Conservation (phyloP, 257 asterid genomes). For the Nicotiana tabacum region DNA sequence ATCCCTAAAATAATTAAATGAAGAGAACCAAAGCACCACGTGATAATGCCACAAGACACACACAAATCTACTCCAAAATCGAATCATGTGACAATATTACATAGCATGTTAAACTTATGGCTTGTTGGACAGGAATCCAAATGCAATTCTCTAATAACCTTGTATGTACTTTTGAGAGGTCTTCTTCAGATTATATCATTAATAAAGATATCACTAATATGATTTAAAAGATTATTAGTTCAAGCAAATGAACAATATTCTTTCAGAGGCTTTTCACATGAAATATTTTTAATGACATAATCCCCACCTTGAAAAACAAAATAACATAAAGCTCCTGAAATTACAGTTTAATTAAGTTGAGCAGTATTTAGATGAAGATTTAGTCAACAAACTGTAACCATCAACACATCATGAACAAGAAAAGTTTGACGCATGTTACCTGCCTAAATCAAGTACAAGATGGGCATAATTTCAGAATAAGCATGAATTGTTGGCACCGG, state of each 20-base stretch:
- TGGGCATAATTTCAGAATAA: not conserved
- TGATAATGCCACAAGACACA: not conserved
- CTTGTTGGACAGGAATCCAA: not conserved
- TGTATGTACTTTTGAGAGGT: not conserved
- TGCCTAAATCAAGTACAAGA: conserved; percentile 2
- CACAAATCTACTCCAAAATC: not conserved
- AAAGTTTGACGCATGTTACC: not conserved
- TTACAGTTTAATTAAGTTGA: not conserved
- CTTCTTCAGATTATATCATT: not conserved
- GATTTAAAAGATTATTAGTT: not conserved
- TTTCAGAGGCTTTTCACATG: not conserved
- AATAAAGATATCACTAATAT: not conserved
- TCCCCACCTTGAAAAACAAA: conserved; percentile 1
- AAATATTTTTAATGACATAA: not conserved
- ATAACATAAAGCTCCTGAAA: not conserved
- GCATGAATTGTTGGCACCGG: not conserved
- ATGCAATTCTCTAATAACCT: not conserved
- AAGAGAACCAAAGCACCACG: not conserved
- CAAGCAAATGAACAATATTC: not conserved
- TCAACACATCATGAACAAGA: not conserved
- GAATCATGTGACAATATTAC: not conserved
- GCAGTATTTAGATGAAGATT: not conserved
- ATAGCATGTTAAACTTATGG: not conserved
- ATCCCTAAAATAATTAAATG: not conserved
- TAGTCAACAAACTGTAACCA: not conserved